Evolutionary conservation across 306 rosid genomes (phyloP).

Genomic region (Prunus davidiana): DNA sequence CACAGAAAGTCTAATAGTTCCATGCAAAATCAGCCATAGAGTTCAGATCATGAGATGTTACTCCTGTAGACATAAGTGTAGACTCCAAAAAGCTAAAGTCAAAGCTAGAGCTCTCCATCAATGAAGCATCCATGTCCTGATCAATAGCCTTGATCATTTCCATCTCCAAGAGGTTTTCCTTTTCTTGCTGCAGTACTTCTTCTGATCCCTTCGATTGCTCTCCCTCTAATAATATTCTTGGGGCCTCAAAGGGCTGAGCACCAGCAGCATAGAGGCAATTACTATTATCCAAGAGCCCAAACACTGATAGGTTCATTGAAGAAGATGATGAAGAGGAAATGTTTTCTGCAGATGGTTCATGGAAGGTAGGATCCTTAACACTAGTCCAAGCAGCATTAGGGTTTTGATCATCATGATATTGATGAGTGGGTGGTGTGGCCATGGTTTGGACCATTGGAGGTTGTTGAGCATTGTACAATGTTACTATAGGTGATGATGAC

Average conservation of each 20-base stretch:
- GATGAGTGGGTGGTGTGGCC: constrained; percentile 3
- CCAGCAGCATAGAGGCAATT: constrained; percentile 29
- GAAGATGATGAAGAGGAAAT: constrained; percentile 32
- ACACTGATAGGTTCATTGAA: constrained; percentile 10
- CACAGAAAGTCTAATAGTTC: constrained; percentile 39
- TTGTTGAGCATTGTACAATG: constrained; percentile 3
- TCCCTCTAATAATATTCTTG: constrained; percentile 7
- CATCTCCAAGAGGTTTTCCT: constrained; percentile 29
- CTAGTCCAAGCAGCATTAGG: constrained; percentile 1
- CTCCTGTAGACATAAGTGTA: constrained; percentile 41
- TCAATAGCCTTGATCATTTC: constrained; percentile 14
- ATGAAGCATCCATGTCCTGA: constrained; percentile 25
- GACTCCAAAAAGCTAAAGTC: constrained; percentile 63
- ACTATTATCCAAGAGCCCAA: constrained; percentile 27
- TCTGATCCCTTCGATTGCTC: constrained; percentile 7
- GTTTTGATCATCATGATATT: constrained; percentile 12
- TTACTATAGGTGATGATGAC: neutral
- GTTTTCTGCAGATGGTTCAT: constrained; percentile 12
- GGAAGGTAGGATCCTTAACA: constrained; percentile 13
- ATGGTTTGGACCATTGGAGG: neutral
- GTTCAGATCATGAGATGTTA: constrained; percentile 40
- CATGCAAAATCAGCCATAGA: constrained; percentile 59
- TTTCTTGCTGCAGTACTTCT: constrained; percentile 16
- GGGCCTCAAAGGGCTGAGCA: constrained; percentile 23
- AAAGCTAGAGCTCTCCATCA: constrained; percentile 38